These are phyloP conservation scores for Xylariales sp. DNA, from an alignment of 2,329 filamentous ascomycete genomes.

Conservation along the genomic window DNA sequence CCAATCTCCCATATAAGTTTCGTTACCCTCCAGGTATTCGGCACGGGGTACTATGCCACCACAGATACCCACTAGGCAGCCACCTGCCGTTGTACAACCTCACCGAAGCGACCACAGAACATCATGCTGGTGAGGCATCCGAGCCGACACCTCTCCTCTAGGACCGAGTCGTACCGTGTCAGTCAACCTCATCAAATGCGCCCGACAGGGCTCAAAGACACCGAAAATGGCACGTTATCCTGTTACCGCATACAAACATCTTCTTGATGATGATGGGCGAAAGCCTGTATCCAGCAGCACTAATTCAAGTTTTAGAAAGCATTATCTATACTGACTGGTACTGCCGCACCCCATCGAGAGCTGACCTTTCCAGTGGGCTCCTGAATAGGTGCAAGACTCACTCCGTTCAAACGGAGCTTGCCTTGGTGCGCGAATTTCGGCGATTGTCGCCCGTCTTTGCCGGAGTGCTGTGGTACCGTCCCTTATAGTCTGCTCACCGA, in stretches of 20 bases:
- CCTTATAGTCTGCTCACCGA: slow-evolving; percentile 27
- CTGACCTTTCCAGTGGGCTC: not conserved
- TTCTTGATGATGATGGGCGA: slow-evolving; percentile 25
- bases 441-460: slow-evolving; percentile 26
- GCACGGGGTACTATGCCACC: no score
- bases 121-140: not conserved
- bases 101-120: not conserved
- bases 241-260: slow-evolving; percentile 6
- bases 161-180: not conserved
- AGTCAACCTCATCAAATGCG: not conserved
- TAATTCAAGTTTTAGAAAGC: slow-evolving; percentile 20
- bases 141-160: slow-evolving; percentile 16
- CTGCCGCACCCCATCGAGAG: not conserved
- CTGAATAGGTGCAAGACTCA: slow-evolving; percentile 4
- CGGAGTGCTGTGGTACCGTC: slow-evolving; percentile 24
- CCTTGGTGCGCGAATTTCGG: slow-evolving; percentile 16
- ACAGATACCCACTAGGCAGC: no score
- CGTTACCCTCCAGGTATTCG: no score
- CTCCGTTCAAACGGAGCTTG: slow-evolving; percentile 27
- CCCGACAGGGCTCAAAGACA: not conserved
- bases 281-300: slow-evolving; percentile 23
- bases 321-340: slow-evolving; percentile 15
- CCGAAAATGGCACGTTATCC: slow-evolving; percentile 36
- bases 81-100: not conserved
- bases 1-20: not conserved